phyloP scores from a whole-genome alignment of 2,329 filamentous ascomycete species.

The Phaeosphaeriaceae sp. region DNA sequence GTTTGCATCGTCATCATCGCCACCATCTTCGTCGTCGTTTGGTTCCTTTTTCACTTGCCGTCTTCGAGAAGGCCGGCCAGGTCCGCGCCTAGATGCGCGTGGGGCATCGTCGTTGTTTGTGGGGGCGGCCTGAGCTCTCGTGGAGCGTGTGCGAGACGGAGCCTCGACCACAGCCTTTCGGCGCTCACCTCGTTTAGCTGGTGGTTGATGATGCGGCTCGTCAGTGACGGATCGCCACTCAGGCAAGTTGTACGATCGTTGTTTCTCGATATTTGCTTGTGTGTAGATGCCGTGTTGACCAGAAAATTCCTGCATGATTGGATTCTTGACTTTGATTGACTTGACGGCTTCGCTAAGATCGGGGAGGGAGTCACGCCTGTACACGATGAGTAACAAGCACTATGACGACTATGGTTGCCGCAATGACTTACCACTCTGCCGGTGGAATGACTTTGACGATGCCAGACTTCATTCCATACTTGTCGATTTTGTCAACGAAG shows the following conservation, averaged over 20 bases:
- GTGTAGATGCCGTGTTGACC: conserved; percentile 94
- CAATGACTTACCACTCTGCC: conserved; percentile 77
- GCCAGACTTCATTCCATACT: conserved; percentile 95
- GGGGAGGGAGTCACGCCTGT: conserved; percentile 72
- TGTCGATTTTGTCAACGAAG: conserved; percentile 89
- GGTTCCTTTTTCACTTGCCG: conserved; percentile 31
- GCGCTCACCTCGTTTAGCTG: conserved; percentile 84
- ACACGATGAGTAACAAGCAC: conserved; percentile 15
- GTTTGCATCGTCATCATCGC: conserved; percentile 38
- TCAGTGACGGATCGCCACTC: conserved; percentile 95
- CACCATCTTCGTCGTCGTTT: conserved; percentile 40
- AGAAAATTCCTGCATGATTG: conserved; percentile 98
- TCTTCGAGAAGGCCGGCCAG: conserved; percentile 54
- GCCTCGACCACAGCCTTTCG: conserved; percentile 57
- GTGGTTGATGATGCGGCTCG: conserved; percentile 94
- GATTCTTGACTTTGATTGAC: conserved; percentile 90
- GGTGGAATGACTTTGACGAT: conserved; percentile 97
- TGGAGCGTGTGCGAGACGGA: conserved; percentile 41
- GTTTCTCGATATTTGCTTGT: conserved; percentile 95
- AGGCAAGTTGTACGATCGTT: conserved; percentile 92
- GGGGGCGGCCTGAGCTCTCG: conserved; percentile 36
- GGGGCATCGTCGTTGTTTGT: conserved; percentile 47
- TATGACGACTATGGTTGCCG: conserved; percentile 2
- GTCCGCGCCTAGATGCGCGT: conserved; percentile 54
- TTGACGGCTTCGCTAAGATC: conserved; percentile 85